These are phyloP conservation scores for Solanum clarkiae DNA, from an alignment of 257 asterid species.

Conservation along the genomic window DNA sequence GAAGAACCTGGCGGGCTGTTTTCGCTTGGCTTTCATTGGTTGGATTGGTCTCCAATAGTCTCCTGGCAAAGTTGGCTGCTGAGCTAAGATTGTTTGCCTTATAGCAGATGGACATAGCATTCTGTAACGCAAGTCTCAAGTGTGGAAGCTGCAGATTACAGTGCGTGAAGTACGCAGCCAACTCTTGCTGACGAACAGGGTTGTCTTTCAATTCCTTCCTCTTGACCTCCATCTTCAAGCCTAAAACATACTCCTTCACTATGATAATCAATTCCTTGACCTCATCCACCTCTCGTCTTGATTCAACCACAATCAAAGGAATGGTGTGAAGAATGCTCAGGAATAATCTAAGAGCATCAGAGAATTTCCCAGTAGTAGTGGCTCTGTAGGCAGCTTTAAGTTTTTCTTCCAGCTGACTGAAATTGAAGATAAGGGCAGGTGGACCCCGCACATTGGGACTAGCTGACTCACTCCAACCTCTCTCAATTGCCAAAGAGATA, in stretches of 20 bases:
- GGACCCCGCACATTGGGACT: constrained; percentile 69
- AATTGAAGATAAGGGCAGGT: constrained; percentile 62
- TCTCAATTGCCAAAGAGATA: constrained; percentile 57
- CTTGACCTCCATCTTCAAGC: constrained; percentile 70
- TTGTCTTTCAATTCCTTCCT: constrained; percentile 59
- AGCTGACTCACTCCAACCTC: constrained; percentile 74
- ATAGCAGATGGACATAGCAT: constrained; percentile 55
- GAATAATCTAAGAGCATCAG: constrained; percentile 61
- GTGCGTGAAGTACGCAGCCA: constrained; percentile 89
- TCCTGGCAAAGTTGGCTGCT: constrained; percentile 75
- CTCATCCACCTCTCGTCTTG: constrained; percentile 77
- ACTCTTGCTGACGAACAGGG: constrained; percentile 75
- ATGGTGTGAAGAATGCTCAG: constrained; percentile 55
- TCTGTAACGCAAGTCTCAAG: constrained; percentile 52
- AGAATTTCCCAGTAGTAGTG: constrained; percentile 61
- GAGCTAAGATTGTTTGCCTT: constrained; percentile 47
- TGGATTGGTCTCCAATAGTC: constrained; percentile 73
- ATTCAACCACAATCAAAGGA: constrained; percentile 68
- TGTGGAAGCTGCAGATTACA: constrained; percentile 75
- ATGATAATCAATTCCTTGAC: constrained; percentile 59
- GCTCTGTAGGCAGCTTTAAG: constrained; percentile 63
- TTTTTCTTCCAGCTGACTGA: constrained; percentile 73
- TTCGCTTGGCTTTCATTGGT: constrained; percentile 41
- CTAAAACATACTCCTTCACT: constrained; percentile 65
- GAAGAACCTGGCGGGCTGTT: constrained; percentile 62